phyloP scores from a whole-genome alignment of 208 protist genomes.

The Leishmania guyanensis region DNA sequence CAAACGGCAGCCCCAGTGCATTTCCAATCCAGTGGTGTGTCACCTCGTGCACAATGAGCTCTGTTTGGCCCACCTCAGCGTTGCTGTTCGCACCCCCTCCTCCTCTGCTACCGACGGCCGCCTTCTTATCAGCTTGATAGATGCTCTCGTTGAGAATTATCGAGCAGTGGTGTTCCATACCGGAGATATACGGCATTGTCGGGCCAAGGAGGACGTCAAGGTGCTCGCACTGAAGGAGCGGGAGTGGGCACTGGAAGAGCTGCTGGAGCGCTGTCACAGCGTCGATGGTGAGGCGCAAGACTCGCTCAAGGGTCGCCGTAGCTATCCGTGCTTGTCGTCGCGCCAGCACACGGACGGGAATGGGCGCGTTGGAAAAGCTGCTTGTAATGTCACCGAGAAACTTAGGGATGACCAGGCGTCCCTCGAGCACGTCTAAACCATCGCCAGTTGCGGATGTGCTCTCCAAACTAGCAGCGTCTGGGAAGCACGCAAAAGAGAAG shows the following conservation, averaged over 20 bases:
- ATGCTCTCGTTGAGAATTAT: constrained; percentile 84
- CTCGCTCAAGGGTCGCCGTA: constrained; percentile 25
- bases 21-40: constrained; percentile 90
- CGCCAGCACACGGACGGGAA: constrained; percentile 32
- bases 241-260: constrained; percentile 67
- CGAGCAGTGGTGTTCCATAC: constrained; percentile 89
- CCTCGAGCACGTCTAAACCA: constrained; percentile 11
- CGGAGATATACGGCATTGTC: constrained; percentile 81
- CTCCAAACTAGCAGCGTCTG: not conserved
- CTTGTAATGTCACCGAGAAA: not conserved
- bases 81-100: not conserved
- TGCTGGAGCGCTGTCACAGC: constrained; percentile 51
- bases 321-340: constrained; percentile 23
- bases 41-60: constrained; percentile 88
- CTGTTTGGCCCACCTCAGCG: constrained; percentile 35
- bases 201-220: constrained; percentile 66
- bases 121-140: constrained; percentile 26
- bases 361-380: not conserved
- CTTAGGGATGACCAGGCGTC: not conserved
- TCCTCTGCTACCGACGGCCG: not conserved
- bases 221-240: constrained; percentile 45
- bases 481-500: constrained; percentile 60
- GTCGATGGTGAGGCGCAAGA: constrained; percentile 36
- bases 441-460: not conserved
- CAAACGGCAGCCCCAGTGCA: constrained; percentile 77